Base-by-base conservation (phyloP, 2,329 filamentous ascomycete species). In the Stromatinia cepivora region DNA sequence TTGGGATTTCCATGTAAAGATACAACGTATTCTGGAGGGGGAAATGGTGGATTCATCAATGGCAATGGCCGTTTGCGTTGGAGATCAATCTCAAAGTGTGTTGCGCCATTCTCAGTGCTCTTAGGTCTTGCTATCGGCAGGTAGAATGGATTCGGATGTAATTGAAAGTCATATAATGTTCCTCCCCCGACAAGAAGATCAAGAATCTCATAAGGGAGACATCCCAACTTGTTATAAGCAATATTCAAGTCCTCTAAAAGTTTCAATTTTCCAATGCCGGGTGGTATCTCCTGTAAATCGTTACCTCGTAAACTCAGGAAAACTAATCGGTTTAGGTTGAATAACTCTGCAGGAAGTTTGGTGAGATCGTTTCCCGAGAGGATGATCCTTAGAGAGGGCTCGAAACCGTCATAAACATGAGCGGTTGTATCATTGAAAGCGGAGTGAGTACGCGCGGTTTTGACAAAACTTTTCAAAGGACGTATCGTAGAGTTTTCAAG, bases 281-380 rank as follows among this genome's bases (percentile, higher is more conserved):
- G 81, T 1, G 90, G 87, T 3, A 93, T 79, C 74, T 90, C 85
- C 0, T 79, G 80, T 20, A 93, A 82, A 34, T 82, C 78, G 74
- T 92, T 92, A 70, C 84, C 85, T 48, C 90, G 86, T 22, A 93
- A 81, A 73, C 86, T 91, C 17, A 93, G 83, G 22, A 88, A 85
- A 0, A 86, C 88, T 42, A 92, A 80, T 73, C 87, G 81, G 31
- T 87, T 80, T 3, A 92, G 79, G 59, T 86, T 83, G 74, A 91
- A 90, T 3, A 92, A 78, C 61, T 86, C 84, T 2, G 82, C 81
- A 0, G 90, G 90, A 1, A 91, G 80, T 20, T 80, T 79, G 3
- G 77, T 78, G 5, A 93, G 81, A 0, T 78, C 76, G 75, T 92
- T 93, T 66, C 81, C 82, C 17, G 84, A 84, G 20, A 93, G 80